Evolutionary conservation across 2,329 filamentous ascomycete genomes (phyloP).

Genomic region (Nannizziopsis barbatae): DNA sequence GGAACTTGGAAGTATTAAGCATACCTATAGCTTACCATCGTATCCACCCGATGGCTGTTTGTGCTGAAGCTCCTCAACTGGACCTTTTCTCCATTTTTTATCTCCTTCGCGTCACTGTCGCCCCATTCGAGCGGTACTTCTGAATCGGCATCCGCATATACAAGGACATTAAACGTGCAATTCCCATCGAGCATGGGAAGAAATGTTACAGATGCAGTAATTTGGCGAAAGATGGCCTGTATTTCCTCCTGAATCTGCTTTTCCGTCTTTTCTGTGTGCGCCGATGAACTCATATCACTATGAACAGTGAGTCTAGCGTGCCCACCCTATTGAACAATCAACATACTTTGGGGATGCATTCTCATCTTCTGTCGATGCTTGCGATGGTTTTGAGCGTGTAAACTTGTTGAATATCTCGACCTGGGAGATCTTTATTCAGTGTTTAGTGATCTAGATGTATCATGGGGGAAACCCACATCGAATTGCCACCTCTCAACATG

Average conservation of each 20-base stretch:
- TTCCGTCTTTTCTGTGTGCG: conserved; percentile 63
- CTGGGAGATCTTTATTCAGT: conserved; percentile 22
- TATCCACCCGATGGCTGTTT: conserved; percentile 85
- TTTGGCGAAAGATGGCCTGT: conserved; percentile 91
- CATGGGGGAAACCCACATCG: conserved; percentile 49
- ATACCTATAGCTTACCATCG: conserved; percentile 76
- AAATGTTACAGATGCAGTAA: conserved; percentile 95
- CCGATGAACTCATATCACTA: conserved; percentile 10
- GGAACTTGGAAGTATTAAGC: conserved; percentile 1
- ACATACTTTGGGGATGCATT: conserved; percentile 48
- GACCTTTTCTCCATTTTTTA: conserved; percentile 85
- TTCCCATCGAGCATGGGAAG: conserved; percentile 85
- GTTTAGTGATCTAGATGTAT: background rate
- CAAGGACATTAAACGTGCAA: conserved; percentile 97
- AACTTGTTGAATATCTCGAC: conserved; percentile 47
- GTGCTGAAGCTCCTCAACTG: conserved; percentile 94
- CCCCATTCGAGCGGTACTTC: conserved; percentile 98
- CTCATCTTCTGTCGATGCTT: conserved; percentile 39
- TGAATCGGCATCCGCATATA: conserved; percentile 92
- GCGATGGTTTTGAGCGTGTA: conserved; percentile 40
- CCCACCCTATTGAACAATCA: background rate
- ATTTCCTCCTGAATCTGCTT: conserved; percentile 92
- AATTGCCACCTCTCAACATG: conserved; percentile 98
- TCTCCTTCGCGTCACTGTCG: conserved; percentile 95
- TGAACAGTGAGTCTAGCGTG: background rate